Evolutionary conservation across 2,329 filamentous ascomycete species (phyloP).

Genomic region (Monilinia aucupariae): DNA sequence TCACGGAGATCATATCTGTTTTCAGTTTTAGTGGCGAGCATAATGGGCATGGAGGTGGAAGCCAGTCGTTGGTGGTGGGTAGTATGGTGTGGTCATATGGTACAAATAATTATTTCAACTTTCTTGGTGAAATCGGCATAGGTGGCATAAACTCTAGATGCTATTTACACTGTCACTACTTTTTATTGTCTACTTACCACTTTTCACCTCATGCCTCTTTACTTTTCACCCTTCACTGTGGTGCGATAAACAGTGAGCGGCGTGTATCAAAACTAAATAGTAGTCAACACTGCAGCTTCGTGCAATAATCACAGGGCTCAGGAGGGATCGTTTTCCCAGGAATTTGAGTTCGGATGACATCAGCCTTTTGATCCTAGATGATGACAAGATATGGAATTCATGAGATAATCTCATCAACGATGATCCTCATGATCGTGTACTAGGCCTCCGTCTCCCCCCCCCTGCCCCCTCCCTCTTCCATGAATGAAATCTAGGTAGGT

Average conservation of each 20-base stretch:
- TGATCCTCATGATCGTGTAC: no score
- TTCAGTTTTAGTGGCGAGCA: not conserved
- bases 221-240: not conserved
- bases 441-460: no score
- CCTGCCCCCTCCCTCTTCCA: no score
- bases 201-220: not conserved
- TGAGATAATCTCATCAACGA: not conserved
- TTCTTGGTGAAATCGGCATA: not conserved
- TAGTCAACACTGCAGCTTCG: not conserved
- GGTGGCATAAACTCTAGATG: constrained; percentile 2
- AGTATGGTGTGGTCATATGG: not conserved
- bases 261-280: not conserved
- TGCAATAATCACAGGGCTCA: not conserved
- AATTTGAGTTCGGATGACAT: not conserved
- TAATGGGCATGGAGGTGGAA: constrained; percentile 2
- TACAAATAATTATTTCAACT: not conserved
- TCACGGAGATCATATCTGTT: constrained; percentile 3
- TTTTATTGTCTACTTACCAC: not conserved
- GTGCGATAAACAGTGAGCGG: not conserved
- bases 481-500: no score
- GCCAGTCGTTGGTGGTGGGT: not conserved
- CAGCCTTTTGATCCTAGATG: not conserved
- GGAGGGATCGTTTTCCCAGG: no score
- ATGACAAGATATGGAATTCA: not conserved
- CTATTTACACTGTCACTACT: not conserved